phyloP scores from a whole-genome alignment of 495 filamentous ascomycete genomes.

The Echria macrotheca region DNA sequence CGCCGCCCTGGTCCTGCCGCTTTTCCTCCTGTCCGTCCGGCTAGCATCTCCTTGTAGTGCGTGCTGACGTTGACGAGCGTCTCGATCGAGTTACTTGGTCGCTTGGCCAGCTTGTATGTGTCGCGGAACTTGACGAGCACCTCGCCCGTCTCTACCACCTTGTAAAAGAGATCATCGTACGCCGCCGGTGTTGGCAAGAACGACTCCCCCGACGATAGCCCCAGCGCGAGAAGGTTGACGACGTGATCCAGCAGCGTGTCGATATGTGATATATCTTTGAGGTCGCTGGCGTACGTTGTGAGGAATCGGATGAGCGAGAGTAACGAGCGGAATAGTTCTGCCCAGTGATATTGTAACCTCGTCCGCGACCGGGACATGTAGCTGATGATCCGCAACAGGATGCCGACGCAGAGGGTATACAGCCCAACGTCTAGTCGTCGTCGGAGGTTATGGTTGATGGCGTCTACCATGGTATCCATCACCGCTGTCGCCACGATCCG shows the following conservation, averaged over 20 bases:
- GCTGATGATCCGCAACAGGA: constrained; percentile 73
- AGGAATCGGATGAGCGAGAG: constrained; percentile 88
- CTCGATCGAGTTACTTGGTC: constrained; percentile 63
- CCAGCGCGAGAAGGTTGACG: constrained; percentile 78
- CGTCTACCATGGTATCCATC: constrained; percentile 81
- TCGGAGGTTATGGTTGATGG: constrained; percentile 89
- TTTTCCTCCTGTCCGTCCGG: constrained; percentile 41
- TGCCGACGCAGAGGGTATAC: constrained; percentile 74
- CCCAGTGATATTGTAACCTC: constrained; percentile 85
- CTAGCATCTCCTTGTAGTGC: constrained; percentile 81
- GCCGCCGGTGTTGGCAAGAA: constrained; percentile 86
- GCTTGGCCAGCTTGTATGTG: constrained; percentile 54
- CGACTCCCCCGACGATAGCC: constrained; percentile 79
- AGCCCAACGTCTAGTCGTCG: constrained; percentile 77
- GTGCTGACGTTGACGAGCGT: constrained; percentile 77
- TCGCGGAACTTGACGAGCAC: constrained; percentile 78
- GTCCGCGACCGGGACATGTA: constrained; percentile 76
- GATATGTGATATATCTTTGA: constrained; percentile 56
- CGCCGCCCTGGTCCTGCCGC: constrained; percentile 38
- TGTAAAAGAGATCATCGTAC: constrained; percentile 98
- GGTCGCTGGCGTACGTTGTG: constrained; percentile 72
- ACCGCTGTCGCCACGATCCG: constrained; percentile 67
- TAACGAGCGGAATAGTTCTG: constrained; percentile 86
- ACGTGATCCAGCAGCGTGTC: constrained; percentile 62
- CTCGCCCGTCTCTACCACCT: constrained; percentile 87